Base-by-base conservation (phyloP, 1,139 yeast species). In the Pichia terricola region DNA sequence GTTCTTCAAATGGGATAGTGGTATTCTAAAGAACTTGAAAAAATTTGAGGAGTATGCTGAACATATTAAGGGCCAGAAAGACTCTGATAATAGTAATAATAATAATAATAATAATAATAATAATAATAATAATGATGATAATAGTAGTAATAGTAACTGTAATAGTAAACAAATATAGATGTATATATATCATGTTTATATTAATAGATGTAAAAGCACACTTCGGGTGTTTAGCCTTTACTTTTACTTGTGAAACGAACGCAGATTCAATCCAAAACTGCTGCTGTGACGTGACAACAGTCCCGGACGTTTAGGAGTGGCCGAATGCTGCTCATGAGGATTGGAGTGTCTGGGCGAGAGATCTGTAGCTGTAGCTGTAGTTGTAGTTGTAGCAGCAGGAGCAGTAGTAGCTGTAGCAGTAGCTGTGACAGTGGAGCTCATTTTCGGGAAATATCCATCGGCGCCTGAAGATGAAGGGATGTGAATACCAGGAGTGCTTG, bases 401-500 rank as follows among this genome's bases (percentile, higher is more conserved):
- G 22, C 22, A 16, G 22, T 16, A 16, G 22, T 16, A 16, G 22
- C 22, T 16, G 22, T 16, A 16, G 22, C 22, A 2, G 22, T 16
- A 16, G 22, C 22, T 16, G 22, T 16, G 22, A 16, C 22, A 16
- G 22, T 16, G 22, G 22, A 16, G 22, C 22, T 16, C 22, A 16
- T 16, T 16, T 16, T 16, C 22, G 35, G 25, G 11, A 34, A 34
- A 34, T 34, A 34, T 10, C 35, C 25, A n/a, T 34, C 35, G 35
- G 35, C 7, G 7, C 8, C 11, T 11, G 3, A 34, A n/a, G 35
- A 6, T 34, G 35, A 11, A 7, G 25, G 7, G 2, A 22, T 22
- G 25, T 10, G 7, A 7, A 22, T 7, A 7, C 35, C 46, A 4
- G 48, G 48, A 1, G 48, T 45, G 25, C 42, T 43, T 1, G 35